These are phyloP conservation scores for Calophaca sinica DNA, from an alignment of 306 rosid species.

Conservation along the genomic window DNA sequence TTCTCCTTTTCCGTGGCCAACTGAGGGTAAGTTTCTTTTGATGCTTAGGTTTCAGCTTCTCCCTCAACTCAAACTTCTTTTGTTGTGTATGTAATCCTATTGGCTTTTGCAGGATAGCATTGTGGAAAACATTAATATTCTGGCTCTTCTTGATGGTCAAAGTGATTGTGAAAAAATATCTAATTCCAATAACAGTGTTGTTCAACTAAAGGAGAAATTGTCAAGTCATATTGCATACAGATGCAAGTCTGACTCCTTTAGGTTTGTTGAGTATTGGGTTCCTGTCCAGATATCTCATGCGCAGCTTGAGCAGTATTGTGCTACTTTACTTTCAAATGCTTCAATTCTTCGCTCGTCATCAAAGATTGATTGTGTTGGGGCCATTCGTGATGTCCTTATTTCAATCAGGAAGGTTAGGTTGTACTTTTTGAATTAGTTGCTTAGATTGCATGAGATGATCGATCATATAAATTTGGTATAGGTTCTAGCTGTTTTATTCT, in stretches of 20 bases:
- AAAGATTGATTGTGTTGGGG: constrained; percentile 61
- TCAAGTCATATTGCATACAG: constrained; percentile 58
- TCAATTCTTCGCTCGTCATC: constrained; percentile 62
- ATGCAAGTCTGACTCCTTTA: constrained; percentile 60
- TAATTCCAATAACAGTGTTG: constrained; percentile 51
- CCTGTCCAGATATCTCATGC: constrained; percentile 76
- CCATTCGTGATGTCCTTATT: constrained; percentile 63
- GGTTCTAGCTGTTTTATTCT: constrained; percentile 34
- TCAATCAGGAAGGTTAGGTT: constrained; percentile 74
- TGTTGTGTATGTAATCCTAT: constrained; percentile 42
- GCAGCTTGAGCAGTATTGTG: constrained; percentile 95
- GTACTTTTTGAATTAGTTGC: constrained; percentile 45
- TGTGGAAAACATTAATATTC: constrained; percentile 57
- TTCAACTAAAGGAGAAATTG: constrained; percentile 65
- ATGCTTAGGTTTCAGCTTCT: constrained; percentile 33
- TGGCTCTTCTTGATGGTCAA: constrained; percentile 56
- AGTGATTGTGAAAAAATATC: constrained; percentile 39
- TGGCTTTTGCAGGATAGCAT: constrained; percentile 66
- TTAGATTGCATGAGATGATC: constrained; percentile 37
- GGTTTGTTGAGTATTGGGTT: constrained; percentile 91
- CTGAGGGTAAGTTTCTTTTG: constrained; percentile 62
- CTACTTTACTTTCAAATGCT: constrained; percentile 67
- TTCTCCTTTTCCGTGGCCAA: constrained; percentile 59
- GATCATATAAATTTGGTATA: constrained; percentile 29
- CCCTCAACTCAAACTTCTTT: constrained; percentile 28